Conservation (phyloP, 1,284 basidiomycete genomes). For the Boletus holoroseus region DNA sequence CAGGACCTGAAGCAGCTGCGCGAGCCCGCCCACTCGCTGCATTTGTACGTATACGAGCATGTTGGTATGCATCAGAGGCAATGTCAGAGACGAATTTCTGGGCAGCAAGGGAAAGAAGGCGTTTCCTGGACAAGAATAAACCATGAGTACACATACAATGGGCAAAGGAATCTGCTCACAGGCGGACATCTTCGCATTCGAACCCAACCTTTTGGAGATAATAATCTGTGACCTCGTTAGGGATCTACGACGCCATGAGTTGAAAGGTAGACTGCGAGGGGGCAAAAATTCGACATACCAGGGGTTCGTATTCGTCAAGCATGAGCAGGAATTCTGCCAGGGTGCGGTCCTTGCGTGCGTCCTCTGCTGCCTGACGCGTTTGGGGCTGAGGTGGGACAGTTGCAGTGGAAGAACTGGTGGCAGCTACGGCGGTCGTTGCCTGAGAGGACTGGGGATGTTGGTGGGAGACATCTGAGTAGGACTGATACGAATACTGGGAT, state of each 20-base stretch:
- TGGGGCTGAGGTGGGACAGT: conserved; percentile 35
- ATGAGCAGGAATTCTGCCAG: conserved; percentile 92
- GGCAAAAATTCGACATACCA: conserved; percentile 50
- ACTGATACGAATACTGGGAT: conserved; percentile 23
- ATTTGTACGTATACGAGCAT: conserved; percentile 89
- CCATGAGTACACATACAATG: conserved; percentile 1
- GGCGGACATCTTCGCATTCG: conserved; percentile 87
- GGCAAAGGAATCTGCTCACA: conserved; percentile 49
- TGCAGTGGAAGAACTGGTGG: conserved; percentile 17
- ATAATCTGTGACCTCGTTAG: conserved; percentile 97
- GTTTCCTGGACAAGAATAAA: conserved; percentile 56
- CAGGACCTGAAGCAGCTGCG: conserved; percentile 47
- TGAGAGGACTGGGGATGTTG: conserved; percentile 21
- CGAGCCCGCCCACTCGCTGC: conserved; percentile 65
- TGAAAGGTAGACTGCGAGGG: background rate
- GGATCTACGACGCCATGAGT: conserved; percentile 61
- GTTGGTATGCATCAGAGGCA: conserved; percentile 94
- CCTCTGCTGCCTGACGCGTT: conserved; percentile 70
- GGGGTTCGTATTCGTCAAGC: conserved; percentile 94
- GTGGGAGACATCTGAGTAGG: conserved; percentile 23
- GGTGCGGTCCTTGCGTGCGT: conserved; percentile 82
- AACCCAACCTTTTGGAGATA: conserved; percentile 96
- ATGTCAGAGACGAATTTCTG: conserved; percentile 99
- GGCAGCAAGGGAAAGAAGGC: conserved; percentile 89
- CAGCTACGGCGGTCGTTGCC: conserved; percentile 9